Percentiles rank a stretch among this genome's conserved stretches.
phyloP scores from a whole-genome alignment of 2,329 filamentous ascomycete species.

The Mycosphaerella sp. region DNA sequence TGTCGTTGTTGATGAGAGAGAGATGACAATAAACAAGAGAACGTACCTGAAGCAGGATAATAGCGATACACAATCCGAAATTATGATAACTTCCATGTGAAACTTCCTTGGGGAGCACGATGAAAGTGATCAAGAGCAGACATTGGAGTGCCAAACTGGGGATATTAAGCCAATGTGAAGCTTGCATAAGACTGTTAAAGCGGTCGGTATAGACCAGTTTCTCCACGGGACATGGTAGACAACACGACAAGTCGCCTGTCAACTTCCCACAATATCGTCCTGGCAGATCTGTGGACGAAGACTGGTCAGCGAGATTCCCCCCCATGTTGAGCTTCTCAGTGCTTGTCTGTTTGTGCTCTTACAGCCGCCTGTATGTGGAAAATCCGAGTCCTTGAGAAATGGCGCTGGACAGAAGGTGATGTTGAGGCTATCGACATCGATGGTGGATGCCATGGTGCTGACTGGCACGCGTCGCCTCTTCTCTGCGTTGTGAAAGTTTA shows the following conservation, averaged over 20 bases:
- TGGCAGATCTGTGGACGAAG: slow-evolving; percentile 25
- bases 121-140: slow-evolving; percentile 71
- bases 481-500: not conserved
- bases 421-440: slow-evolving; percentile 32
- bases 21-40: no score
- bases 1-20: no score
- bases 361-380: slow-evolving; percentile 63
- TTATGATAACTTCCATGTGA: slow-evolving; percentile 72
- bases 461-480: not conserved
- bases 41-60: slow-evolving; percentile 66
- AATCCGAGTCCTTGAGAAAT: slow-evolving; percentile 55
- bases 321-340: no score
- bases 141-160: slow-evolving; percentile 62
- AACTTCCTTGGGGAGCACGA: slow-evolving; percentile 64
- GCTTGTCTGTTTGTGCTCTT: no score
- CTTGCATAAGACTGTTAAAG: slow-evolving; percentile 9
- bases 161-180: slow-evolving; percentile 60
- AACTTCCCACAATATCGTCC: slow-evolving; percentile 53
- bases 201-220: slow-evolving; percentile 12
- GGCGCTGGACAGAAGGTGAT: slow-evolving; percentile 54
- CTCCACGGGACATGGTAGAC: slow-evolving; percentile 65
- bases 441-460: not conserved
- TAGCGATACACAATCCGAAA: slow-evolving; percentile 77
- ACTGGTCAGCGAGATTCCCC: not conserved
- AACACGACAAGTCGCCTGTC: slow-evolving; percentile 56